These are phyloP conservation scores for Fusarium sulawesiense DNA, from an alignment of 2,329 filamentous ascomycete species.

Conservation along the genomic window DNA sequence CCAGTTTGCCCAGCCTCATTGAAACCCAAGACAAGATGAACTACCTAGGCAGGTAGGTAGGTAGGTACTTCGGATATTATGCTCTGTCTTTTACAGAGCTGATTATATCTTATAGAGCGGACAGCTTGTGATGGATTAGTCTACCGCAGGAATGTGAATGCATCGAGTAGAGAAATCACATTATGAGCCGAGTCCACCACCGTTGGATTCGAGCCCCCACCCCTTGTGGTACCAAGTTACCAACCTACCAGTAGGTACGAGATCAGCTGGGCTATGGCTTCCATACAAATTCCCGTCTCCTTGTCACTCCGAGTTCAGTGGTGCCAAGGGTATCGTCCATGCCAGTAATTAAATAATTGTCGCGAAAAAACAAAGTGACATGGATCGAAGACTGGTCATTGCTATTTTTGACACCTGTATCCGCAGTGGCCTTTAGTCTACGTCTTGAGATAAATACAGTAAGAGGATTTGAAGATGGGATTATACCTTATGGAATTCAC, in stretches of 20 bases:
- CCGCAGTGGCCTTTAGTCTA: neutral
- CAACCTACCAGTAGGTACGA: neutral
- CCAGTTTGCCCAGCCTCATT: constrained; percentile 31
- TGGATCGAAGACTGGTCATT: constrained; percentile 13
- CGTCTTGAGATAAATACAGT: neutral
- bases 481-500: neutral
- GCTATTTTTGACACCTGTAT: constrained; percentile 22
- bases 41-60: neutral
- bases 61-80: neutral
- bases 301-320: constrained; percentile 1
- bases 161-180: constrained; percentile 21
- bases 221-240: constrained; percentile 21
- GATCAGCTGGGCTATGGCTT: constrained; percentile 18
- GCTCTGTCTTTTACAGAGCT: neutral
- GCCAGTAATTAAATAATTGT: constrained; percentile 9
- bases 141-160: constrained; percentile 2
- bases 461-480: neutral
- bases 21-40: constrained; percentile 11
- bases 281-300: neutral
- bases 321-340: constrained; percentile 11
- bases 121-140: neutral
- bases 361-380: constrained; percentile 14
- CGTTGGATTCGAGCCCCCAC: constrained; percentile 10
- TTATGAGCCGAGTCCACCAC: constrained; percentile 32
- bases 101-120: neutral